Evolutionary conservation across 2,329 filamentous ascomycete species (phyloP), one percentile per base, ranked within the genome.

Genomic region (Stromatinia cepivora): DNA sequence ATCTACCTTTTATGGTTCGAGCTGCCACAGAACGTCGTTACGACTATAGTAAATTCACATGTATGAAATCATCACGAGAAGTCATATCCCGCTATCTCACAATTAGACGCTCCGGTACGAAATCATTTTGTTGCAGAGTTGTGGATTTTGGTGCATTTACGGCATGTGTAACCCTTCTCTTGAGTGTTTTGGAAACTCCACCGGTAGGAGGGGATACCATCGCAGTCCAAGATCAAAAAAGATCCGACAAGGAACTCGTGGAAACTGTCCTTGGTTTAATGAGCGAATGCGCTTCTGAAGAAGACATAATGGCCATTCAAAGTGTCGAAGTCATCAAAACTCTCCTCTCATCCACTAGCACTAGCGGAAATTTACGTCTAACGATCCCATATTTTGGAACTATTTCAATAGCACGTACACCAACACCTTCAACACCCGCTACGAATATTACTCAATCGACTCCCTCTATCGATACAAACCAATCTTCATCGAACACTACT

Each of bases 311-410:
- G 25, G 73, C 74, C 2, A 71, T 69, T 10, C 77, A 78, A 67
- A 75, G 75, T 48, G 72, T 73, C 3, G 73, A 75, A 28, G 76
- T 78, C 2, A 74, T 78, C 53, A 75, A 73, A 42, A 74, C 76
- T 22, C 72, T 78, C 4, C 70, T 77, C 1, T 73, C 75, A 22
- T 61, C 69, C 22, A 70, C 70, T 8, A 71, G 71, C 15, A 66
- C 63, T 3, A 61, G 68, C 25, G 66, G 71, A 11, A 77, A 76
- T 66, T 66, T 78, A 8, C 75, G 74, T 39, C 75, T 78, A 45
- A 76, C 75, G 25, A 78, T 78, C 5, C 77, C 76, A 7, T 78
- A 78, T 62, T 78, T 78, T 50, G 77, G 77, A 10, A 77, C 76
- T 4, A 75, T 78, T 42, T 75, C 63, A 46, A 77, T 78, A 22